These are phyloP conservation scores for Plenodomus biglobosus DNA, from an alignment of 2,329 filamentous ascomycete genomes.

Conservation along the genomic window DNA sequence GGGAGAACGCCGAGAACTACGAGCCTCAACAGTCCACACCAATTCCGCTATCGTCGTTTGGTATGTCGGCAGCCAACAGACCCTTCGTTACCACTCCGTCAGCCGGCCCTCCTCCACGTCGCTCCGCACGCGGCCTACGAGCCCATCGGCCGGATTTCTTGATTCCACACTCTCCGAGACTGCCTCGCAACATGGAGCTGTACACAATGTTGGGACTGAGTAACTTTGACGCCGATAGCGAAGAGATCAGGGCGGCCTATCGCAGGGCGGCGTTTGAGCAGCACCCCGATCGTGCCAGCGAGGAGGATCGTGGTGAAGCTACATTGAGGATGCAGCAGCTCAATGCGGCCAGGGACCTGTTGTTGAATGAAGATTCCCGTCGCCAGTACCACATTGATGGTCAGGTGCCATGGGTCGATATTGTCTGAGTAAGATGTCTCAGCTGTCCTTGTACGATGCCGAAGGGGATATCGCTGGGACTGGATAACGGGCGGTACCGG, in stretches of 20 bases:
- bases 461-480: background rate
- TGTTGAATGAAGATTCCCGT: conserved; percentile 15
- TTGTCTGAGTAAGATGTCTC: background rate
- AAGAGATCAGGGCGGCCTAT: conserved; percentile 22
- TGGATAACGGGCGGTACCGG: background rate
- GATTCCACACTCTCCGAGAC: background rate
- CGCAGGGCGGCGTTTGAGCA: conserved; percentile 10
- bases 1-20: conserved; percentile 25
- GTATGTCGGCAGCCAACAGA: background rate
- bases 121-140: background rate
- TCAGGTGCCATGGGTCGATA: conserved; percentile 8
- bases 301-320: conserved; percentile 13
- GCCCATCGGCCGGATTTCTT: background rate
- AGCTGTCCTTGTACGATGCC: background rate
- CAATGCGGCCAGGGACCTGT: conserved; percentile 28
- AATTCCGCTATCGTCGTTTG: conserved; percentile 1
- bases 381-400: conserved; percentile 14
- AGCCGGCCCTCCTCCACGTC: background rate
- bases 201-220: conserved; percentile 21
- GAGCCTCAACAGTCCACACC: conserved; percentile 2
- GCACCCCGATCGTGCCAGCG: conserved; percentile 27
- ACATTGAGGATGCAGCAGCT: conserved; percentile 26
- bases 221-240: conserved; percentile 11
- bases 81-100: conserved; percentile 3
- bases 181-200: conserved; percentile 16